Conservation (phyloP, 2,329 filamentous ascomycete species). For the Diaporthe sp. region DNA sequence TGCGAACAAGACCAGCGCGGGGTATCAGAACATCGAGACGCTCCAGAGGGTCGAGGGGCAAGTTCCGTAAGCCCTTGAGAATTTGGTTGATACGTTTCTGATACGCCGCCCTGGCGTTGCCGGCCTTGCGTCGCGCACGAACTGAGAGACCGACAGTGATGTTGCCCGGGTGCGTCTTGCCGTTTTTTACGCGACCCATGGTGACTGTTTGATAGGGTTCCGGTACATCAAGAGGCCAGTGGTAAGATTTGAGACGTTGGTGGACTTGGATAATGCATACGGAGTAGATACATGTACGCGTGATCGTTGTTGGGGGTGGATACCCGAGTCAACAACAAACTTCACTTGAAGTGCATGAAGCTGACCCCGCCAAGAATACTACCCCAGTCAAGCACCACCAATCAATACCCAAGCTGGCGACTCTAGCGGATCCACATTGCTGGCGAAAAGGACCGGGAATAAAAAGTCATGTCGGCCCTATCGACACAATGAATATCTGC, state of each 20-base stretch:
- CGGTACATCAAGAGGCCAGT: neutral
- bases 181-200: neutral
- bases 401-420: neutral
- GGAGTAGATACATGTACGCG: neutral
- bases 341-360: neutral
- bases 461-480: neutral
- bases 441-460: neutral
- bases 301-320: conserved; percentile 3
- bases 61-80: neutral
- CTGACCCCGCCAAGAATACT: conserved; percentile 21
- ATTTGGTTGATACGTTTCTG: conserved; percentile 5
- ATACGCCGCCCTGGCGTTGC: neutral
- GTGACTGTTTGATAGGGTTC: neutral
- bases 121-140: conserved; percentile 7
- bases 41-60: conserved; percentile 7
- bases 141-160: conserved; percentile 3
- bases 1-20: conserved; percentile 2
- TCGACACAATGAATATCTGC: too few species aligned
- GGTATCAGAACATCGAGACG: conserved; percentile 10
- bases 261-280: neutral
- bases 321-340: conserved; percentile 22
- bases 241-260: neutral
- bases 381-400: conserved; percentile 10
- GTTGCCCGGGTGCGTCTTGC: neutral
- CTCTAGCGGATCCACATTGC: neutral